Conservation (phyloP, 2,329 filamentous ascomycete species). For the Stagonosporopsis cucurbitacearum region DNA sequence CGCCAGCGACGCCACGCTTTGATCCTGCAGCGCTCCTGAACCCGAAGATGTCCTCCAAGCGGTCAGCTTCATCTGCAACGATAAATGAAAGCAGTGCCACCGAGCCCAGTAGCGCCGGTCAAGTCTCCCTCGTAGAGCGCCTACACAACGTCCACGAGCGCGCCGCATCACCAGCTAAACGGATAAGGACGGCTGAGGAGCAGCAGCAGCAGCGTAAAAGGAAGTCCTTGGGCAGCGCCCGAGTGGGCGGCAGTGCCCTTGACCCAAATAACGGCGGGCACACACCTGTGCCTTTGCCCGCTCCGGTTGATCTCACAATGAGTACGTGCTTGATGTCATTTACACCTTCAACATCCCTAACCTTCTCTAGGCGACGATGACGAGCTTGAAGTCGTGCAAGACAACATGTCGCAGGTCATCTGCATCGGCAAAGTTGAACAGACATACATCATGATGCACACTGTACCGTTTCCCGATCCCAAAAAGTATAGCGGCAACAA, state of each 20-base stretch:
- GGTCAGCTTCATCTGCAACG: slow-evolving; percentile 34
- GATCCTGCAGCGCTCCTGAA: slow-evolving; percentile 42
- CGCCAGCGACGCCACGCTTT: slow-evolving; percentile 23
- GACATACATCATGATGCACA: slow-evolving; percentile 69
- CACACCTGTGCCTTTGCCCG: slow-evolving; percentile 5
- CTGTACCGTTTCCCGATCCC: slow-evolving; percentile 73
- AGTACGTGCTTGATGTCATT: slow-evolving; percentile 26
- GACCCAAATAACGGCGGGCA: slow-evolving; percentile 46
- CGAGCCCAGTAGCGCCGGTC: slow-evolving; percentile 47
- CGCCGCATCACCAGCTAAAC: slow-evolving; percentile 57
- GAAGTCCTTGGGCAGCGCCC: slow-evolving; percentile 26
- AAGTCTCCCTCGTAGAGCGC: slow-evolving; percentile 72
- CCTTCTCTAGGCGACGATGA: slow-evolving; percentile 62
- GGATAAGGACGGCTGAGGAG: slow-evolving; percentile 38
- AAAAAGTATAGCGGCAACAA: slow-evolving; percentile 65
- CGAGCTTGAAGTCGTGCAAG: slow-evolving; percentile 63
- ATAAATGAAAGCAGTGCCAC: slow-evolving; percentile 33
- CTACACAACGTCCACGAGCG: slow-evolving; percentile 78
- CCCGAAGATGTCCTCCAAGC: slow-evolving; percentile 42
- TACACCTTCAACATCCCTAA: slow-evolving; percentile 23
- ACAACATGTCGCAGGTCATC: slow-evolving; percentile 72
- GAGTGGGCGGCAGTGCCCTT: slow-evolving; percentile 46
- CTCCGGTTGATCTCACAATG: slow-evolving; percentile 43
- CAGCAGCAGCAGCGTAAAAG: slow-evolving; percentile 29
- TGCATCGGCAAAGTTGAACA: slow-evolving; percentile 81